phyloP scores from a whole-genome alignment of 495 filamentous ascomycete species.

The Hypoxylon fuscum region DNA sequence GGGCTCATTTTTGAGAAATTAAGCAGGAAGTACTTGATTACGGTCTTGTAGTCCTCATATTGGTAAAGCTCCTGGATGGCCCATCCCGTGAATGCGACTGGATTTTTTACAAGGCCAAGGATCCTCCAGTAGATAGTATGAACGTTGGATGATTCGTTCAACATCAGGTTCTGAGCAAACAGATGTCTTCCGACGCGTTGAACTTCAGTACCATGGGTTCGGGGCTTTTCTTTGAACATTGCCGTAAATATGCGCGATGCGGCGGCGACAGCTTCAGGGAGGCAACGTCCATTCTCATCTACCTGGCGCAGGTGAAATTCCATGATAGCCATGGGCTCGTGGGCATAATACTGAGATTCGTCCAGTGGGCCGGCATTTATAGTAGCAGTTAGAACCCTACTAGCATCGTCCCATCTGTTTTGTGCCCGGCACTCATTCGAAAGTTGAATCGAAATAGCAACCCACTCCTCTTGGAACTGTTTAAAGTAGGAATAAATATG shows the following conservation, averaged over 20 bases:
- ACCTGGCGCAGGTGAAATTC: slow-evolving; percentile 35
- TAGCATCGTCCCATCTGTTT: slow-evolving; percentile 44
- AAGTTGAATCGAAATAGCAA: slow-evolving; percentile 49
- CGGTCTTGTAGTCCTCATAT: slow-evolving; percentile 41
- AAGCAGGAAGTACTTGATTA: slow-evolving; percentile 45
- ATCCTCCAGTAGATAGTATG: slow-evolving; percentile 46
- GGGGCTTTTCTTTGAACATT: slow-evolving; percentile 41
- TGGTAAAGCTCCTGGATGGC: slow-evolving; percentile 42
- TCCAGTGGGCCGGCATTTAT: slow-evolving; percentile 41
- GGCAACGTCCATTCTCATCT: slow-evolving; percentile 12
- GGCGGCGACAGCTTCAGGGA: slow-evolving; percentile 23
- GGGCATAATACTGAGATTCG: slow-evolving; percentile 46
- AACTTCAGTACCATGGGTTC: slow-evolving; percentile 7
- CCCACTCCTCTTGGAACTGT: slow-evolving; percentile 37
- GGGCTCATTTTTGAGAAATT: slow-evolving; percentile 44
- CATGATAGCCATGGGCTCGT: slow-evolving; percentile 47
- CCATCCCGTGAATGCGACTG: slow-evolving; percentile 33
- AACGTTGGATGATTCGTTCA: slow-evolving; percentile 24
- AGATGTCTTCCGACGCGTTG: slow-evolving; percentile 45
- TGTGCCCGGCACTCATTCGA: slow-evolving; percentile 45
- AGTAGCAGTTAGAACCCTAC: slow-evolving; percentile 43
- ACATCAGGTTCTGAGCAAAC: slow-evolving; percentile 36
- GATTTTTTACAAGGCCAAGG: slow-evolving; percentile 16
- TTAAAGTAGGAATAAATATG: slow-evolving; percentile 28
- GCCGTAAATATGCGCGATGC: slow-evolving; percentile 49